phyloP scores from a whole-genome alignment of 169 alveolate species.

The Babesia bigemina region DNA sequence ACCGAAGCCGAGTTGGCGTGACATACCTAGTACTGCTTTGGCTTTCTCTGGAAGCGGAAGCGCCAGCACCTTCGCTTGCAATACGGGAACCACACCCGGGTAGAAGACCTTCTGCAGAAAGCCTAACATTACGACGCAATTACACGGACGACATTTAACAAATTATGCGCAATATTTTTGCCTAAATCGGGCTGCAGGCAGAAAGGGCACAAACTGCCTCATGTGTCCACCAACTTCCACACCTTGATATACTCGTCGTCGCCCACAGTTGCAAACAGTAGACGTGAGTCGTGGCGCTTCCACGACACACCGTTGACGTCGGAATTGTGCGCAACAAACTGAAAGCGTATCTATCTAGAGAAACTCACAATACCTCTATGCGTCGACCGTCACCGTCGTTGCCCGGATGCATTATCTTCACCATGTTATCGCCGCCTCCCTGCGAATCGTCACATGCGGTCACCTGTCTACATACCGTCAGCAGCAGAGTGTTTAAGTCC shows the following conservation, averaged over 20 bases:
- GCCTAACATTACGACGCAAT: conserved; percentile 16
- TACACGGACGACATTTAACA: neutral
- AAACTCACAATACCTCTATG: neutral
- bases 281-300: conserved; percentile 55
- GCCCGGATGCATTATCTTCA: conserved; percentile 34
- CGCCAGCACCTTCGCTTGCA: conserved; percentile 63
- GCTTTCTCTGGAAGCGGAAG: conserved; percentile 64
- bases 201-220: neutral
- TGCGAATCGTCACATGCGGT: neutral
- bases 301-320: conserved; percentile 79
- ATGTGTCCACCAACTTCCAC: conserved; percentile 57
- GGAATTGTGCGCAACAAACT: conserved; percentile 72
- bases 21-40: conserved; percentile 45
- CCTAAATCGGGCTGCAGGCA: neutral
- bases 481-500: conserved; percentile 59
- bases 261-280: conserved; percentile 72
- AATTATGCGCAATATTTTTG: neutral
- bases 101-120: conserved; percentile 48
- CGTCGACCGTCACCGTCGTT: conserved; percentile 1
- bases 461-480: conserved; percentile 34
- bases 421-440: conserved; percentile 71
- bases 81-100: conserved; percentile 65
- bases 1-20: neutral
- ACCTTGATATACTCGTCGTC: conserved; percentile 77
- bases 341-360: neutral